These are phyloP conservation scores for Gelatoporia subvermispora DNA, from an alignment of 768 basidiomycete species.

Conservation along the genomic window DNA sequence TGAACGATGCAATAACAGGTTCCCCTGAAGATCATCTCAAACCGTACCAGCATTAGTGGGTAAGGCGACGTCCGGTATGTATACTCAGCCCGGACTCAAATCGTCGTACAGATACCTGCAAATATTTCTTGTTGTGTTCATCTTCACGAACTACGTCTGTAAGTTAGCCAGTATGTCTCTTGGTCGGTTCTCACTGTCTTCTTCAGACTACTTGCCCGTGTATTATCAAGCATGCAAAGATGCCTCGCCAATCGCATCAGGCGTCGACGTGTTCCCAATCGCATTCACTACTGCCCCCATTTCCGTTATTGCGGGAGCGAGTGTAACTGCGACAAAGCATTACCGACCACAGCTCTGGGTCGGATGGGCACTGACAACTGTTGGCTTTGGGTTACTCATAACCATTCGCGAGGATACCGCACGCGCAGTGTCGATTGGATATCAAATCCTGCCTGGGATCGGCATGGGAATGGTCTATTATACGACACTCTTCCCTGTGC, in stretches of 20 bases:
- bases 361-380: conserved; percentile 31
- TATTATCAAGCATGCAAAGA: conserved; percentile 38
- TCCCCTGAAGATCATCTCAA: conserved; percentile 17
- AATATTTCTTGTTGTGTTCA: background rate
- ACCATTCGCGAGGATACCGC: conserved; percentile 20
- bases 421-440: conserved; percentile 12
- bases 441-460: conserved; percentile 20
- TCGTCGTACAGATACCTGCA: background rate
- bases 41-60: conserved; percentile 5
- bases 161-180: background rate
- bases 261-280: conserved; percentile 13
- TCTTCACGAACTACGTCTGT: background rate
- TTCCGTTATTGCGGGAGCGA: conserved; percentile 34
- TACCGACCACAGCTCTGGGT: conserved; percentile 34
- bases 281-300: conserved; percentile 35
- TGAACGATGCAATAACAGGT: conserved; percentile 20
- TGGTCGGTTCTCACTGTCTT: conserved; percentile 4
- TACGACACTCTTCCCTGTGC: conserved; percentile 8
- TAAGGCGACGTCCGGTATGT: background rate
- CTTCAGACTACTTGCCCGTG: conserved; percentile 38
- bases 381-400: conserved; percentile 33
- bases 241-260: conserved; percentile 21
- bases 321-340: conserved; percentile 28
- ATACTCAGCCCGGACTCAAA: background rate
- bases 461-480: conserved; percentile 25